phyloP scores from a whole-genome alignment of 306 rosid species.

The Citrullus amarus region DNA sequence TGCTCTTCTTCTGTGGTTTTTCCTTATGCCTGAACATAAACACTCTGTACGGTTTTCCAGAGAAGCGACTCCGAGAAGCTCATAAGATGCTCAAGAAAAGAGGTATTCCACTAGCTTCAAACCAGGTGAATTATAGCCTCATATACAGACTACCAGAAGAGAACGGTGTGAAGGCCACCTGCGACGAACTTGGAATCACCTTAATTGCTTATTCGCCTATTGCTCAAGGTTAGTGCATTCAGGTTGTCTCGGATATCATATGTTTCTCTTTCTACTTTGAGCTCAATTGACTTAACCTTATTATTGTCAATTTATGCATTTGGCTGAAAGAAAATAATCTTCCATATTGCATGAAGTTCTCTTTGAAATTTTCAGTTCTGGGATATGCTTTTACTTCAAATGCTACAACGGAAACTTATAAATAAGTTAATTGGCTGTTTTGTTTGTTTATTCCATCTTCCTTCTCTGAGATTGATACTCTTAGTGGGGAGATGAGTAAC shows the following conservation, averaged over 20 bases:
- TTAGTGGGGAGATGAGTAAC: not conserved
- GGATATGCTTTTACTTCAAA: too few species aligned
- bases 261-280: not conserved
- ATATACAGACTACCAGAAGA: constrained; percentile 73
- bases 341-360: not conserved
- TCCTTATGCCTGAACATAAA: not conserved
- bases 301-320: not conserved
- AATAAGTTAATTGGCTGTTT: not conserved
- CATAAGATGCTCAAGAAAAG: constrained; percentile 51
- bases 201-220: constrained; percentile 91
- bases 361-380: not conserved
- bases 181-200: constrained; percentile 89
- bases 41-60: constrained; percentile 17
- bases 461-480: not conserved
- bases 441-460: not conserved
- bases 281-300: not conserved
- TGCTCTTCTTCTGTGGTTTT: not conserved
- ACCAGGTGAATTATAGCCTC: constrained; percentile 95
- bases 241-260: not conserved
- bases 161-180: constrained; percentile 71
- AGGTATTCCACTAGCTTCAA: constrained; percentile 87
- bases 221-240: constrained; percentile 55
- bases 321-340: not conserved
- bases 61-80: constrained; percentile 65
- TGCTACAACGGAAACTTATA: too few species aligned